Evolutionary conservation across 768 basidiomycete genomes (phyloP).

Genomic region (Gymnopilus junonius): DNA sequence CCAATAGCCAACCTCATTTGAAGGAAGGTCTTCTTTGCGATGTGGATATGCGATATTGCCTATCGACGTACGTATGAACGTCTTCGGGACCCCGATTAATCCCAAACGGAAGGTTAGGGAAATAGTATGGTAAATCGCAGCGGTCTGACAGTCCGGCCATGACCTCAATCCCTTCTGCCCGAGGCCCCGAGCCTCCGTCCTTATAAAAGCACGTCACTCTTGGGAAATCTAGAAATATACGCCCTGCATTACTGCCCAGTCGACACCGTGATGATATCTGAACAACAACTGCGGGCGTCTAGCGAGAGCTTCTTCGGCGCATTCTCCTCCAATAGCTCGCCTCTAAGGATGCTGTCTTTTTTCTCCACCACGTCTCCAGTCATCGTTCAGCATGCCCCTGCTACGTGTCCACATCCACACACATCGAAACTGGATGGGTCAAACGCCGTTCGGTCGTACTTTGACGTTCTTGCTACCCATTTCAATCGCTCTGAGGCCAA

Average conservation of each 20-base stretch:
- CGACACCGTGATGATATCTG: conserved; percentile 20
- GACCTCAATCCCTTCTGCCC: conserved; percentile 38
- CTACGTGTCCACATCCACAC: conserved; percentile 35
- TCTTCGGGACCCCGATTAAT: conserved; percentile 11
- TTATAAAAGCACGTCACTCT: conserved; percentile 23
- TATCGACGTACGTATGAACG: conserved; percentile 1
- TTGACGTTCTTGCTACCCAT: conserved; percentile 50
- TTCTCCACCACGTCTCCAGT: conserved; percentile 45
- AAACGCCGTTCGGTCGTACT: conserved; percentile 54
- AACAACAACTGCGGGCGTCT: conserved; percentile 35
- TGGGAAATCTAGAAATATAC: conserved; percentile 6
- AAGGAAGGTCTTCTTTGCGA: conserved; percentile 4
- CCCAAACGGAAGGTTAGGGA: conserved; percentile 10
- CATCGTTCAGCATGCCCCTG: conserved; percentile 45
- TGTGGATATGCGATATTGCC: background rate
- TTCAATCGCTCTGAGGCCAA: conserved; percentile 41
- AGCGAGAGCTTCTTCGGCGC: conserved; percentile 42
- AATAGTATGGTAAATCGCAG: conserved; percentile 11
- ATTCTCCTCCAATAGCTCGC: conserved; percentile 36
- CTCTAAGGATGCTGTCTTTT: conserved; percentile 37
- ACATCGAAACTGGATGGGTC: conserved; percentile 41
- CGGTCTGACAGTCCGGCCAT: conserved; percentile 29
- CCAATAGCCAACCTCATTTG: background rate
- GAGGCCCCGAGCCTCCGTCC: conserved; percentile 29
- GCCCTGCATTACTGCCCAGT: background rate